Percentiles rank a stretch among this genome's conserved stretches.
Conservation (phyloP, 768 basidiomycete genomes). For the Hortiboletus campestris region DNA sequence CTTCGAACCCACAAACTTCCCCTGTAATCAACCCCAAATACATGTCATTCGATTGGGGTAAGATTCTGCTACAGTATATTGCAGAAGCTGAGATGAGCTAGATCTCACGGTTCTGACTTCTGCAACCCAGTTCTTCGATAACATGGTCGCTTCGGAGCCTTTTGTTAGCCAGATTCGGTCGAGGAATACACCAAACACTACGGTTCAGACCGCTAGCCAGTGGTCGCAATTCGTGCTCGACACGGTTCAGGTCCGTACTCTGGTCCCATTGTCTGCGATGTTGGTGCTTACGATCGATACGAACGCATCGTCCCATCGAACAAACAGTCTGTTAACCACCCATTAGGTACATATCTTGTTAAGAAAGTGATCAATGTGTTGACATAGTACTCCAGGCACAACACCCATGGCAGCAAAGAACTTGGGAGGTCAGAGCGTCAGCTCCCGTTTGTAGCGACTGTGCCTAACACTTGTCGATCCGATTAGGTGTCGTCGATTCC, state of each 20-base stretch:
- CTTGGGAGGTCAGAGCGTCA: neutral
- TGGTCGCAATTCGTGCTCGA: neutral
- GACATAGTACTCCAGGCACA: neutral
- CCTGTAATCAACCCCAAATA: neutral
- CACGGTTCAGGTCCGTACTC: neutral
- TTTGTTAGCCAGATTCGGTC: neutral
- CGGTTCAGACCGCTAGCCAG: neutral
- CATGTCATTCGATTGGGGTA: constrained; percentile 1
- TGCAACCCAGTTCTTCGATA: neutral
- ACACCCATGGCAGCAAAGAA: neutral
- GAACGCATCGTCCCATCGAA: neutral
- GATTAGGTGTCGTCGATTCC: neutral
- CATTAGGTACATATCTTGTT: neutral
- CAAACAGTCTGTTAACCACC: neutral
- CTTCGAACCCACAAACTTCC: neutral
- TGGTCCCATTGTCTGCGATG: neutral
- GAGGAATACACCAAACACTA: neutral
- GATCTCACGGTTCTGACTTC: neutral
- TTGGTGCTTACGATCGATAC: neutral
- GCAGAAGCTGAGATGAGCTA: neutral
- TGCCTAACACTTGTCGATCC: neutral
- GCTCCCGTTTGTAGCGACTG: neutral
- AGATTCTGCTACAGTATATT: neutral
- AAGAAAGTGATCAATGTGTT: neutral
- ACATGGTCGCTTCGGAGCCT: neutral